phyloP scores from a whole-genome alignment of 1,284 basidiomycete species.

The Microbotryum violaceum region DNA sequence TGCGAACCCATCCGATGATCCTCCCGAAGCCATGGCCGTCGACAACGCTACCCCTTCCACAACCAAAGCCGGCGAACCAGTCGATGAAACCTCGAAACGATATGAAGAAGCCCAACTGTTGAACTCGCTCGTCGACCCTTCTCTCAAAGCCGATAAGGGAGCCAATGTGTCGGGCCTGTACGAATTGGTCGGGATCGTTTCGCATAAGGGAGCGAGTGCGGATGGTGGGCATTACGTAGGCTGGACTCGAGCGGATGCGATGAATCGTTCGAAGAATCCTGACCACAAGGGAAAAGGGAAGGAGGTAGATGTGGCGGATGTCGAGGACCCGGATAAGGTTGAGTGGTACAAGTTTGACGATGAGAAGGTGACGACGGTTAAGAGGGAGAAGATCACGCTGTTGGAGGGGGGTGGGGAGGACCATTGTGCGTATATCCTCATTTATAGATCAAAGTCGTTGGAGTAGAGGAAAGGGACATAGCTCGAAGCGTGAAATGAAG shows the following conservation, averaged over 20 bases:
- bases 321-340: conserved; percentile 27
- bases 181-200: conserved; percentile 83
- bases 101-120: conserved; percentile 59
- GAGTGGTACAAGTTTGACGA: conserved; percentile 58
- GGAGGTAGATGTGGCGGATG: conserved; percentile 1
- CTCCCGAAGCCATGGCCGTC: conserved; percentile 43
- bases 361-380: conserved; percentile 73
- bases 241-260: conserved; percentile 14
- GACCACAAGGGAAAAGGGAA: background rate
- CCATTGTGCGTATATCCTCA: conserved; percentile 73
- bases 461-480: conserved; percentile 14
- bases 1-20: background rate
- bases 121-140: conserved; percentile 55
- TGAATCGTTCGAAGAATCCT: background rate
- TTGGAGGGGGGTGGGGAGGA: conserved; percentile 76
- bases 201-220: conserved; percentile 91
- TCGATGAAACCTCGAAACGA: conserved; percentile 41
- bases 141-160: conserved; percentile 61
- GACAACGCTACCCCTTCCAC: conserved; percentile 22
- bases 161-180: conserved; percentile 68
- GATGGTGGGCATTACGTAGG: conserved; percentile 55
- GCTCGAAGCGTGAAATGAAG: no score
- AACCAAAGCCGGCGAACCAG: conserved; percentile 50
- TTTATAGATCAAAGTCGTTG: conserved; percentile 53
- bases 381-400: conserved; percentile 67